Evolutionary conservation across 2,329 filamentous ascomycete genomes (phyloP), one percentile per base, ranked within the genome.

Genomic region (Periconia digitata): DNA sequence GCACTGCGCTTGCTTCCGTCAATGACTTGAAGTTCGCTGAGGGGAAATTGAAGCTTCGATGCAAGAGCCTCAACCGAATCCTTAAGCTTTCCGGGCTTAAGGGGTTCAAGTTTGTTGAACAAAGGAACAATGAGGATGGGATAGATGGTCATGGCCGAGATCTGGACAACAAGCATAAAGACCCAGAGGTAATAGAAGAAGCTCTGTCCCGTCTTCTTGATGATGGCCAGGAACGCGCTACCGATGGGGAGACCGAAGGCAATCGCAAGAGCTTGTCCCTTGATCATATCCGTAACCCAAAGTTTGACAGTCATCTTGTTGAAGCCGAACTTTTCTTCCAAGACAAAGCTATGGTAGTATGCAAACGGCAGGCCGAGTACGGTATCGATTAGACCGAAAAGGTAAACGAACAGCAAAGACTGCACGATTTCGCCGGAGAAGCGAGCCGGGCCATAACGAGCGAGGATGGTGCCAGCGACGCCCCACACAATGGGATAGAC

Each of bases 151-250:
- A 96, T 96, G 75, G 90, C 92, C 71, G 94, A 92, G 54, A 97
- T 81, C 75, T 97, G 94, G 35, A 99, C 84, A 49, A 83, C 86
- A 51, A 95, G 85, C 60, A 89, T 87, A 66, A 99, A 97, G 50
- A 94, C 75, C 92, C 92, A 99, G 48, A 99, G 84, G 72, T 96
- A 99, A 77, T 95, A 95, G 80, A 97, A 96, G 81, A 99, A 99
- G 68, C 86, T 84, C 68, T 87, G 89, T 57, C 94, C 94, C 12
- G 95, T 96, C 76, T 88, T 89, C 74, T 96, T 87, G 64, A 99
- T 87, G 68, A 99, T 99, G 71, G 89, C 84, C 65, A 97, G 82
- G 79, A 99, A 95, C 36, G 86, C 94, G 58, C 90, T 89, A 54
- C 96, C 87, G 60, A 99, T 87, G 0, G 95, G 94, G 43, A 90